These are phyloP conservation scores for Solanum pinnatisectum DNA, from an alignment of 257 asterid species.

Conservation along the genomic window DNA sequence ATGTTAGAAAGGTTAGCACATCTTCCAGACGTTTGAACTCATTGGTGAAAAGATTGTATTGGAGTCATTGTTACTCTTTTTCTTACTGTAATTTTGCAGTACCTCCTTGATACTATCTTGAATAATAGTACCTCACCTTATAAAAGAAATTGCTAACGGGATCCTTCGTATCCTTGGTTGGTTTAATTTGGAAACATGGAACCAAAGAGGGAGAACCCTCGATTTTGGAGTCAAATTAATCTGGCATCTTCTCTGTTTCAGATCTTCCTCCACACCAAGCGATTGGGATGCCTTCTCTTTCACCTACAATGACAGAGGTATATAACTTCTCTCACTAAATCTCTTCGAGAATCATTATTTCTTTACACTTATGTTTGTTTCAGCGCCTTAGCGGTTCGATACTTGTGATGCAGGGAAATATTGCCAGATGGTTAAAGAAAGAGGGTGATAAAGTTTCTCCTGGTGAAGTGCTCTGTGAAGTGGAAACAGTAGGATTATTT, in stretches of 20 bases:
- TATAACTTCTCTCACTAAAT: background rate
- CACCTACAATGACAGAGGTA: slow-evolving; percentile 99
- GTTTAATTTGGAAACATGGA: background rate
- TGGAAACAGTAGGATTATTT: slow-evolving; percentile 72
- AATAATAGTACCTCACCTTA: background rate
- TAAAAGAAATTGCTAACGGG: background rate
- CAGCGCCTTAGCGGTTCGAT: background rate
- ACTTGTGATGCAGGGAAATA: slow-evolving; percentile 63
- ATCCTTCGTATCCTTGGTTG: background rate
- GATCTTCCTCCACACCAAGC: slow-evolving; percentile 95
- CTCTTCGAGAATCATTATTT: background rate
- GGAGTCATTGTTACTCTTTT: background rate
- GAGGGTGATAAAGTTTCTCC: slow-evolving; percentile 93
- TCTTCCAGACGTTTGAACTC: background rate
- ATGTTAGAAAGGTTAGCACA: background rate
- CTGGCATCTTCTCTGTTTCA: slow-evolving; percentile 22
- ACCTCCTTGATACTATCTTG: background rate
- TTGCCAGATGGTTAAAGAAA: slow-evolving; percentile 97
- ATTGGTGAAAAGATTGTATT: background rate
- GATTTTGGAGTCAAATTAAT: background rate
- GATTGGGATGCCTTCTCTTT: slow-evolving; percentile 99
- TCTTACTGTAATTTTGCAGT: background rate
- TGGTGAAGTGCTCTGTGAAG: slow-evolving; percentile 99
- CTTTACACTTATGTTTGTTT: background rate
- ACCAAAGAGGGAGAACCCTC: slow-evolving; percentile 2